Percentiles rank a stretch among this genome's conserved stretches.
Conservation (phyloP, 176 grass and related monocot genomes). For the Zizania latifolia region DNA sequence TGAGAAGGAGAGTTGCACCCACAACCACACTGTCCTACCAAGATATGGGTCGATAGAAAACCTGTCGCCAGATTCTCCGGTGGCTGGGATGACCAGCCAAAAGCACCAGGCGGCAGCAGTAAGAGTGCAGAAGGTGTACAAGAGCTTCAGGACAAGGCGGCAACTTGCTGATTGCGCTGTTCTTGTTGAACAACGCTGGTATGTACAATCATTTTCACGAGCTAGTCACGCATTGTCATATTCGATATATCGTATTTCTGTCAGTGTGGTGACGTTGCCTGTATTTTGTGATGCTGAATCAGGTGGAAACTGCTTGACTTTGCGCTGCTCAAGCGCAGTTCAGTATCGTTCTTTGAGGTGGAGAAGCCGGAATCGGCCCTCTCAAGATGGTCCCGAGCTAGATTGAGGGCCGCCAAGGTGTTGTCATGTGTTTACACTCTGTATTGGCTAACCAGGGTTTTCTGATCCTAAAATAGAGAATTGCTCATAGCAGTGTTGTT, state of each 20-base stretch:
- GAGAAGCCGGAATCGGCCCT: conserved; percentile 62
- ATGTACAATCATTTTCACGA: conserved; percentile 20
- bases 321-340: conserved; percentile 69
- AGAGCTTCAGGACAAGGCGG: conserved; percentile 79
- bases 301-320: conserved; percentile 95
- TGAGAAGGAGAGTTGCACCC: conserved; percentile 16
- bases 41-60: conserved; percentile 38
- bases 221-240: not conserved
- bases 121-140: conserved; percentile 85
- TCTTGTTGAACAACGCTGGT: conserved; percentile 89
- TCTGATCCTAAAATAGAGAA: not conserved
- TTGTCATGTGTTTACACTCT: not conserved
- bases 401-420: conserved; percentile 83
- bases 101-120: conserved; percentile 63
- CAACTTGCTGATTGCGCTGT: conserved; percentile 90
- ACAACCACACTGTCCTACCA: conserved; percentile 23
- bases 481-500: not conserved
- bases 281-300: conserved; percentile 5
- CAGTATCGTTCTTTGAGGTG: conserved; percentile 78
- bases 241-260: not conserved
- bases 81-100: conserved; percentile 45
- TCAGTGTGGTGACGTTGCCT: not conserved
- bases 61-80: conserved; percentile 27
- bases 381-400: conserved; percentile 80
- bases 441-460: not conserved